Base-by-base conservation (phyloP, 495 filamentous ascomycete genomes). In the Entonaema liquescens region DNA sequence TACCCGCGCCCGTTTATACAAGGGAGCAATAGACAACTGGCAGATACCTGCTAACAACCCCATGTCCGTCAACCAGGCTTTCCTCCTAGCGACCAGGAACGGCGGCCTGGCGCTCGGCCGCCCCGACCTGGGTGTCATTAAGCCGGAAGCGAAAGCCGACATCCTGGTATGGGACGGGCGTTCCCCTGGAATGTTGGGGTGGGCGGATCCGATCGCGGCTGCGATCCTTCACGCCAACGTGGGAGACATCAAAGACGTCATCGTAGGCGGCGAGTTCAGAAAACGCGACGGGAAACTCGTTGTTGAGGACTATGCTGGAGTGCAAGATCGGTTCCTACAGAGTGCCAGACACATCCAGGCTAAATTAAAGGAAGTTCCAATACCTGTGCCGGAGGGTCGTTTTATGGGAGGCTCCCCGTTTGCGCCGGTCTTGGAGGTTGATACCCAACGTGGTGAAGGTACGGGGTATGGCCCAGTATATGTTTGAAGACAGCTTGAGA, bases 191-290 rank as follows among this genome's bases (percentile, higher is more conserved):
- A 40, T 40, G 36, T 5, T 40, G 15, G 36, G 36, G 15, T 40
- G 36, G 36, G 36, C 15, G 2, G 36, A 40, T 4, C 36, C 36
- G 36, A 40, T 40, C 15, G 12, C 36, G 12, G 36, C 36, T 79
- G 75, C 85, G 7, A 76, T 87, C 1, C 70, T 87, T 35, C 84
- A 86, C 63, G 76, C 81, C 1, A 81, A 75, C 36, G 77, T 83
- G 5, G 83, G 79, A 1, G 83, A 87, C 64, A 71, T 87, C n/a
- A 72, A 80, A 29, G 66, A 77, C 31, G 83, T 86, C 13, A 61
- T 86, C 23, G 81, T 84, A 0, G 80, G 80, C 65, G 83, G 83
- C 13, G 59, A 77, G 61, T 80, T 81, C 21, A 38, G 62, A 31
- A 83, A 83, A 65, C 59, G 78, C 42, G 79, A 78, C 19, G 67